Conservation (phyloP, 345 rosid species). For the Linum tenue region DNA sequence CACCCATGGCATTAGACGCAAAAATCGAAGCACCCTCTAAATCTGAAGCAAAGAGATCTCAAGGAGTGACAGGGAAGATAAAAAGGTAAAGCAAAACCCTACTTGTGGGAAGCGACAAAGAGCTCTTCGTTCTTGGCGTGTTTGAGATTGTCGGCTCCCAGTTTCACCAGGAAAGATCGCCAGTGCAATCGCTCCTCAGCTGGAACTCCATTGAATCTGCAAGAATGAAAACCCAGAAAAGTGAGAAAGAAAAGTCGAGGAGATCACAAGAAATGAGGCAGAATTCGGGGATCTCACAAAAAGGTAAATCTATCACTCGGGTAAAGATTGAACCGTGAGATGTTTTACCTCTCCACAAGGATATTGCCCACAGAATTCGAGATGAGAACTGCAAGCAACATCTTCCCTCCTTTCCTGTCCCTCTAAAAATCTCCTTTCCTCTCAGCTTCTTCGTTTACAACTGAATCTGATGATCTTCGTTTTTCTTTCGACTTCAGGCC, state of each 20-base stretch:
- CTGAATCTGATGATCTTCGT: not conserved
- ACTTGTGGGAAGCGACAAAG: slow-evolving; percentile 95
- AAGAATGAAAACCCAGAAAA: slow-evolving; percentile 1
- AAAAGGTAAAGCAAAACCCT: slow-evolving; percentile 11
- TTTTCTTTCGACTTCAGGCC: not conserved
- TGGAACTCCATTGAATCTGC: slow-evolving; percentile 90
- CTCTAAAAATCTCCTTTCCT: not conserved
- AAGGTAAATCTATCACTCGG: not conserved
- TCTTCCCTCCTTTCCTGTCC: not conserved
- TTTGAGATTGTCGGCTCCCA: slow-evolving; percentile 86
- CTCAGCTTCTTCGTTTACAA: not conserved
- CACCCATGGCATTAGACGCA: not conserved
- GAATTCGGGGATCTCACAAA: not conserved
- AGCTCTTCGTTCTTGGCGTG: slow-evolving; percentile 92
- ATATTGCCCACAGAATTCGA: slow-evolving; percentile 2
- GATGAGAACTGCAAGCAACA: slow-evolving; percentile 7
- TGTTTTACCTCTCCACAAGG: not conserved
- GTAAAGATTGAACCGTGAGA: not conserved
- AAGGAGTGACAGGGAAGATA: not conserved
- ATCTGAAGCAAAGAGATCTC: not conserved
- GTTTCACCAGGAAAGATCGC: slow-evolving; percentile 85
- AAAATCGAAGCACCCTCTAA: not conserved
- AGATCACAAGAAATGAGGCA: not conserved
- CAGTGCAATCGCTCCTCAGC: slow-evolving; percentile 92
- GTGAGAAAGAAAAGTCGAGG: not conserved